phyloP scores from a whole-genome alignment of 73 alveolate genomes.

The Symbiodinium natans region DNA sequence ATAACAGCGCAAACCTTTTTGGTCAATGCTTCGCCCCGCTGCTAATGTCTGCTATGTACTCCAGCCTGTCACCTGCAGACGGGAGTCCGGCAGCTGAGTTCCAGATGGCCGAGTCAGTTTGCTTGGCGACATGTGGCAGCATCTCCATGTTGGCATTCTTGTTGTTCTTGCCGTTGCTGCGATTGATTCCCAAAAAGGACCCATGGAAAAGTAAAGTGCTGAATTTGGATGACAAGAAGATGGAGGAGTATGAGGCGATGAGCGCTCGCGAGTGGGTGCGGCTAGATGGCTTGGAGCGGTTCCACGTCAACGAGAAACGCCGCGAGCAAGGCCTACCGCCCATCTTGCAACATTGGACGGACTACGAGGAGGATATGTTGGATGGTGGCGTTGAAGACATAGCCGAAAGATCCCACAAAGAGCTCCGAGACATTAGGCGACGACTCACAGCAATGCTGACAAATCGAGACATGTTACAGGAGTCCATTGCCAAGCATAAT shows the following conservation, averaged over 20 bases:
- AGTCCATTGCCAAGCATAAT: not conserved
- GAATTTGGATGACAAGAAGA: not conserved
- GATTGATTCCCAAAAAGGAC: not conserved
- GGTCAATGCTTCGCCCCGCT: too few species aligned
- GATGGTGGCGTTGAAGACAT: not conserved
- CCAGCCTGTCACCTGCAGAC: not conserved
- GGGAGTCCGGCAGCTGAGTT: not conserved
- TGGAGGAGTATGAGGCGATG: slow-evolving; percentile 5
- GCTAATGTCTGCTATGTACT: not conserved
- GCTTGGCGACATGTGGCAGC: not conserved
- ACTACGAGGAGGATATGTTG: not conserved
- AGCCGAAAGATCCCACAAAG: not conserved
- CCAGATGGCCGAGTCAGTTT: not conserved
- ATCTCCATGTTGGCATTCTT: not conserved
- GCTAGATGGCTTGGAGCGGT: not conserved
- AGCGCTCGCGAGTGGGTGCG: not conserved
- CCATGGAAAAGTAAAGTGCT: not conserved
- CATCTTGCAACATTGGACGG: not conserved
- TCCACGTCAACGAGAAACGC: not conserved
- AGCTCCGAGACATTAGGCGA: not conserved
- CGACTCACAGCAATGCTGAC: not conserved
- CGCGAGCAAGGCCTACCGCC: not conserved
- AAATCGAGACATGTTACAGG: not conserved
- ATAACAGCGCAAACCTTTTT: too few species aligned
- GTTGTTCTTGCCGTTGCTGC: not conserved